Evolutionary conservation across 106 monocot species (phyloP), one percentile per base, ranked within the genome.

Genomic region (Cymbidium sinense): DNA sequence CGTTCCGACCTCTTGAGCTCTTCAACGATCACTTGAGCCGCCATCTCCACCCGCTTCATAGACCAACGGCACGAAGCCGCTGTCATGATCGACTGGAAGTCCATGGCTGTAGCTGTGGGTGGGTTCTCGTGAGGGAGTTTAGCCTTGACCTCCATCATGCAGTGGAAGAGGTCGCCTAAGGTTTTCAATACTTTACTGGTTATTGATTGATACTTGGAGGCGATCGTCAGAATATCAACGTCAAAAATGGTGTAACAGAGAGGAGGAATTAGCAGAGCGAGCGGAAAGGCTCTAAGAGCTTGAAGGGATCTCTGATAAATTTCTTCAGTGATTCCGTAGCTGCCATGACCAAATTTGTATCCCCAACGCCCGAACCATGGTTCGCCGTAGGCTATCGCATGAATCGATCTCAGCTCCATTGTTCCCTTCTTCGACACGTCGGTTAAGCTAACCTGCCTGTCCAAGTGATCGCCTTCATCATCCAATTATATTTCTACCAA

Each of bases 301-400:
- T 80, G 82, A 13, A 94, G 79, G 15, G 98, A 90, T 62, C 79
- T 85, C 35, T 78, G 83, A 73, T 98, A 90, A 77, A 84, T 84
- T 29, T 90, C 75, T 17, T 62, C 81, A 1, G 88, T 85, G 70
- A 93, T 81, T 28, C 91, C 98, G 30, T 82, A 94, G 84, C 84
- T 87, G 18, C 87, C 89, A 35, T 85, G 86, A 34, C 87, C 82
- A 27, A 92, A 86, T 41, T 76, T 81, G 80, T 98, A 98, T 30
- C 92, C 94, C 94, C 94, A 90, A 13, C 70, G 86, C 6, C 77
- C 79, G 75, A 98, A 98, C 98, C 98, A 98, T 5, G 98, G 78
- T 67, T 86, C 81, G 9, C 92, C 94, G 37, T 92, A 98, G 44
- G 86, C 92, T 0, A 98, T 54, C 30, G 87, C 94, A 31, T 94